These are phyloP conservation scores for Ceratorhiza oryzae-sativae DNA, from an alignment of 1,284 basidiomycete genomes.

Conservation along the genomic window DNA sequence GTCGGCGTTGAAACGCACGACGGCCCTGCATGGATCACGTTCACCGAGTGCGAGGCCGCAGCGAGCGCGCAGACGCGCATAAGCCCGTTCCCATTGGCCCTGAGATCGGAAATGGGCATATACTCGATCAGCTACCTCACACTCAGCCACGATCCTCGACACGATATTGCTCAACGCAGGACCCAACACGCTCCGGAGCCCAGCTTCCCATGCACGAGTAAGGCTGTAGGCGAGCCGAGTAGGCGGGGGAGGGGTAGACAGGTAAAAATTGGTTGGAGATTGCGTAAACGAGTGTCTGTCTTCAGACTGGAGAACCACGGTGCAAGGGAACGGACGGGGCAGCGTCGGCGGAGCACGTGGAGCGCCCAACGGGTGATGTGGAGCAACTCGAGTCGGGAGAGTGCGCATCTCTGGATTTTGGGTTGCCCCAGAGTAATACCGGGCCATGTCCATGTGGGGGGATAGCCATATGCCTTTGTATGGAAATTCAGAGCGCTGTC, in stretches of 20 bases:
- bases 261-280: conserved; percentile 15
- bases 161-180: conserved; percentile 21
- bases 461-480: conserved; percentile 26
- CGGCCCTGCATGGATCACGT: conserved; percentile 18
- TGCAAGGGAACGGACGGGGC: conserved; percentile 8
- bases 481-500: background rate
- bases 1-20: background rate
- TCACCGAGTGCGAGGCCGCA: conserved; percentile 16
- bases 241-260: conserved; percentile 23
- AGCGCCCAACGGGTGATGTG: conserved; percentile 9
- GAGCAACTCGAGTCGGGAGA: conserved; percentile 4
- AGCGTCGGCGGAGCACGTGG: conserved; percentile 16
- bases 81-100: background rate
- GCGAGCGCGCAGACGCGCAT: background rate
- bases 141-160: conserved; percentile 4
- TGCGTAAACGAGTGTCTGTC: background rate
- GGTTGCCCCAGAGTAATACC: background rate
- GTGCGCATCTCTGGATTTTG: conserved; percentile 20
- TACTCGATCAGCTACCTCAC: background rate
- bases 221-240: background rate
- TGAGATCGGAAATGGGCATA: background rate
- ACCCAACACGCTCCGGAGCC: background rate
- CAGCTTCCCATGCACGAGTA: conserved; percentile 14
- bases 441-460: conserved; percentile 11
- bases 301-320: background rate